These are phyloP conservation scores for Spergularia bocconei DNA, from an alignment of 148 eudicot genomes.

Conservation along the genomic window DNA sequence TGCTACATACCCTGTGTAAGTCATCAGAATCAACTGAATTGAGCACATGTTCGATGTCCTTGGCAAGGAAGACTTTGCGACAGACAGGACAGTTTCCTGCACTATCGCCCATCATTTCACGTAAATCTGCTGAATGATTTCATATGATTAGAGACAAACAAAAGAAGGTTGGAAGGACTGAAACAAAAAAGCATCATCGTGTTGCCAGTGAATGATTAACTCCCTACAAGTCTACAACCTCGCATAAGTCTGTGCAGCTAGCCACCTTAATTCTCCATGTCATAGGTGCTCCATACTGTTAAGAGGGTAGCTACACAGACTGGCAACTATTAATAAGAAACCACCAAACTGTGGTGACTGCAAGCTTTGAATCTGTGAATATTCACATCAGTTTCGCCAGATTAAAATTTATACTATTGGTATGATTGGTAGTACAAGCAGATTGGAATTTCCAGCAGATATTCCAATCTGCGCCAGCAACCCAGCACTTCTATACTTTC, in stretches of 20 bases:
- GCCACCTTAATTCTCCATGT: background rate
- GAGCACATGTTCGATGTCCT: slow-evolving; percentile 89
- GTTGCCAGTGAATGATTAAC: background rate
- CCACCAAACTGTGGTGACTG: background rate
- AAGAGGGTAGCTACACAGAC: background rate
- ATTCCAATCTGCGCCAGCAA: background rate
- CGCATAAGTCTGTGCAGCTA: slow-evolving; percentile 11
- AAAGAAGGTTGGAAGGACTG: background rate
- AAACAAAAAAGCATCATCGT: background rate
- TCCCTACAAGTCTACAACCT: background rate
- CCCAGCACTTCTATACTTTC: background rate
- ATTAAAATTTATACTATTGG: background rate
- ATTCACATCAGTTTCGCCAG: background rate
- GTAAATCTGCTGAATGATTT: slow-evolving; percentile 32
- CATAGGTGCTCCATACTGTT: background rate
- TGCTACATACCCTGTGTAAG: slow-evolving; percentile 42
- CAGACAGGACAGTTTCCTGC: slow-evolving; percentile 82
- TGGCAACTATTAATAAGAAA: slow-evolving; percentile 1
- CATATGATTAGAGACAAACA: slow-evolving; percentile 3
- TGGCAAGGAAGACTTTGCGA: slow-evolving; percentile 71
- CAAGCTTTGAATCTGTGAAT: background rate
- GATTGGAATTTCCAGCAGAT: background rate
- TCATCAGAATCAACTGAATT: slow-evolving; percentile 56
- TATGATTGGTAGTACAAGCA: background rate
- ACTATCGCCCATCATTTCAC: slow-evolving; percentile 38